These are phyloP conservation scores for Furcasterigmium furcatum DNA, from an alignment of 2,329 filamentous ascomycete species.

Conservation along the genomic window DNA sequence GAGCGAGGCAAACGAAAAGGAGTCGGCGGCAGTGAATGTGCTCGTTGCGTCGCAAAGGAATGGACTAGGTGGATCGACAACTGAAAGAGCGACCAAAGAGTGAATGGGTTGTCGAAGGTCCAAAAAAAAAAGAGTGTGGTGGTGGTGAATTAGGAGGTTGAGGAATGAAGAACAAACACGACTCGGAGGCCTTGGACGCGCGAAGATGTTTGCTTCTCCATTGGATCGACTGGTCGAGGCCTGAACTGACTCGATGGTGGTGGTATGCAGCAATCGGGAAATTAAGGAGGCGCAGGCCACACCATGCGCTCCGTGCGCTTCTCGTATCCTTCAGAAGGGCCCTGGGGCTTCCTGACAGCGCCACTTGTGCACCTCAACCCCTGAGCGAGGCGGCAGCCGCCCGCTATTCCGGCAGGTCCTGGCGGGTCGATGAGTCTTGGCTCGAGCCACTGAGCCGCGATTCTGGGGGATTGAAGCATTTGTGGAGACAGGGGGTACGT, in stretches of 20 bases:
- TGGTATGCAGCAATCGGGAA: background rate
- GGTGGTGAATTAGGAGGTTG: background rate
- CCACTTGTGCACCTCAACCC: too few relatives aligned
- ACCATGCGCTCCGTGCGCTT: background rate
- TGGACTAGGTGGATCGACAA: background rate
- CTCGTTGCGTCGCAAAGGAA: background rate
- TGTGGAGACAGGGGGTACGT: too few relatives aligned
- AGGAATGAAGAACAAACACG: background rate
- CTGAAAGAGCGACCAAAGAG: background rate
- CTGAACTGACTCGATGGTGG: background rate
- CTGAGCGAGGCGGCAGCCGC: too few relatives aligned
- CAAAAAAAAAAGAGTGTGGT: background rate
- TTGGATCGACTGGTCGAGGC: background rate
- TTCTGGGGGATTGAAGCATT: too few relatives aligned
- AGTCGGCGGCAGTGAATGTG: too few relatives aligned
- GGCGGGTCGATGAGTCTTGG: too few relatives aligned
- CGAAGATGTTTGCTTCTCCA: background rate
- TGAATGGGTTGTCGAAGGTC: background rate
- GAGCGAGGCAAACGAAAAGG: too few relatives aligned
- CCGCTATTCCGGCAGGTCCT: too few relatives aligned
- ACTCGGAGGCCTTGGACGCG: background rate
- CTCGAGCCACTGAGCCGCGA: too few relatives aligned
- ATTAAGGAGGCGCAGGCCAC: background rate
- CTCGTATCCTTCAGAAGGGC: background rate
- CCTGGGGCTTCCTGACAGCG: too few relatives aligned